Evolutionary conservation across 2,329 filamentous ascomycete species (phyloP), one percentile per base, ranked within the genome.

Genomic region (Clarireedia paspali): DNA sequence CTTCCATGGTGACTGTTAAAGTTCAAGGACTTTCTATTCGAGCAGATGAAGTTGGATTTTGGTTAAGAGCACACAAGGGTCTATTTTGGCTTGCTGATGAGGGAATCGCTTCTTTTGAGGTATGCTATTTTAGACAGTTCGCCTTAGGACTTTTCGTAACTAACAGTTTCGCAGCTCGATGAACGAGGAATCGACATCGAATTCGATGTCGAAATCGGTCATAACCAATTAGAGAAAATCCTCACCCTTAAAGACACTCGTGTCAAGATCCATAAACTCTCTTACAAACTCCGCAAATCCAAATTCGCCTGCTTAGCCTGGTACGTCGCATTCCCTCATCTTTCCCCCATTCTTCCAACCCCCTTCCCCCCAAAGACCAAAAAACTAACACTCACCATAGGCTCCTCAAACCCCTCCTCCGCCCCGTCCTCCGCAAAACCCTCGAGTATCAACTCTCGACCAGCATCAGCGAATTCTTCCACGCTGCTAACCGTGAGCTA

Each of bases 1-100:
- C 83, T 24, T 91, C 88, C 0, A 75, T 88, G 2, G 79, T 94
- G 61, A 88, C 87, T 1, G 78, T 95, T 66, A 89, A 88, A 60
- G 74, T 96, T 40, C 85, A 90, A 60, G 92, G 92, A 0, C 74
- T 97, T 7, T 95, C 90, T 0, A 78, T 94, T 53, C 84, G 87
- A 42, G 91, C 91, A 2, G 84, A 92, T 24, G 91, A 96, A 60
- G 77, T 97, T 34, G 92, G 92, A 24, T 97, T 91, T 74, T 95
- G 91, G 83, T 75, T 96, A 34, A 87, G 88, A 9, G 79, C 88
- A 0, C 91, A 94, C 68, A 83, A 84, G 14, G 85, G 89, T 2
- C 70, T 95, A 2, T 75, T 95, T 49, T 83, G 84, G 24, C 77
- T 96, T 30, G 81, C 83, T 2, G 91, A 96, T 65, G 81, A 91